Base-by-base conservation (phyloP, 2,329 filamentous ascomycete genomes). In the Calycina herbarum region DNA sequence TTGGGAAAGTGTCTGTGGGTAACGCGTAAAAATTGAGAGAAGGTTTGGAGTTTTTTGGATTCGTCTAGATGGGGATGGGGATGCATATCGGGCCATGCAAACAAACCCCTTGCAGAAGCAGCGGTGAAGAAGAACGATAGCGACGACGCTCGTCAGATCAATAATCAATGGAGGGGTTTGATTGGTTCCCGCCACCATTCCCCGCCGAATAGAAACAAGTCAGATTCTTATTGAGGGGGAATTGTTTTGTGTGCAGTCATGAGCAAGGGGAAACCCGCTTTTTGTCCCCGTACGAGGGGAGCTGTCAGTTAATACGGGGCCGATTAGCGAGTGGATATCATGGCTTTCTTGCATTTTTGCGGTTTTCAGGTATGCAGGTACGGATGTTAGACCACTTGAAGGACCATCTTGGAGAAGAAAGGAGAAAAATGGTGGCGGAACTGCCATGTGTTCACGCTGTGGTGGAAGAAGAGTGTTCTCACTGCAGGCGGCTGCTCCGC, bases 361-460 rank as follows among this genome's bases (percentile, higher is more conserved):
- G 38, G 38, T 40, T 40, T 13, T 40, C 38, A 40, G 4, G 11
- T 40, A 20, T 54, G 48, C 48, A 54, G 48, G 48, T 59, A 38
- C 31, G 24, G 29, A 24, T 31, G 48, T 40, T 11, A 17, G 38
- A 40, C 38, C 38, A 40, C 13, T 40, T 40, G 13, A 40, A 40
- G 11, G 35, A 15, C n/a, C n/a, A 29, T 20, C 31, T 58, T 58
- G 56, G 27, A 33, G n/a, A 59, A 59, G 35, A 42, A 35, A 33
- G 2, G 20, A n/a, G 27, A 61, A 51, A 51, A 48, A 24, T 33
- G 58, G 40, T 61, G 59, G 59, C 59, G 38, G 27, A 24, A 15
- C 13, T 31, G 59, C 59, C 59, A 61, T 48, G 40, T 61, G 59
- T 61, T 33, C 59, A 24, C 24, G 20, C 40, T 61, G 59, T 35